These are phyloP conservation scores for Fraxinus pennsylvanica DNA, from an alignment of 257 asterid species.

Conservation along the genomic window DNA sequence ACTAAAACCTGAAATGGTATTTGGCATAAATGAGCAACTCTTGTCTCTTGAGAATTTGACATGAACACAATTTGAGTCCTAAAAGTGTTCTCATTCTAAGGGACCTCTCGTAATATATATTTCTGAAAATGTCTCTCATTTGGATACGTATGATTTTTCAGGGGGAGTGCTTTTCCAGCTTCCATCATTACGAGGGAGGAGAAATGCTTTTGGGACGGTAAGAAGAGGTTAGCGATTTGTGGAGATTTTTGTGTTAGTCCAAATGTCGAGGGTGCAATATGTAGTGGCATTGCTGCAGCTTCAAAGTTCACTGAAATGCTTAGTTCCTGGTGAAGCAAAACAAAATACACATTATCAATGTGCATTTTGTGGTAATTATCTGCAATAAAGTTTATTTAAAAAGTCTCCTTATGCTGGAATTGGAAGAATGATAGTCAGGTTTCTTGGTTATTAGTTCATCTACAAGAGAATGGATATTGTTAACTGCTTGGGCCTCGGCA, in stretches of 20 bases:
- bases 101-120: not conserved
- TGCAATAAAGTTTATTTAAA: not conserved
- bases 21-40: not conserved
- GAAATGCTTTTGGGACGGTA: slow-evolving; percentile 73
- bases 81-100: not conserved
- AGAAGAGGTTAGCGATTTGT: slow-evolving; percentile 69
- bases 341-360: not conserved
- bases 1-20: not conserved
- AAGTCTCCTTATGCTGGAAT: not conserved
- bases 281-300: slow-evolving; percentile 85
- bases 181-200: slow-evolving; percentile 58
- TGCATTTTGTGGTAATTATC: not conserved
- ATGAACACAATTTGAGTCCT: not conserved
- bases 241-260: slow-evolving; percentile 86
- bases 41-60: not conserved
- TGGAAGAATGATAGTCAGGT: not conserved
- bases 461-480: not conserved
- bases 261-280: slow-evolving; percentile 81
- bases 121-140: not conserved
- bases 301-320: slow-evolving; percentile 48
- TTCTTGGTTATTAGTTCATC: not conserved
- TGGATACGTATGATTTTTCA: slow-evolving; percentile 28
- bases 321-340: slow-evolving; percentile 34
- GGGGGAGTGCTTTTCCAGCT: slow-evolving; percentile 93
- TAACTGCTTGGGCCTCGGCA: not conserved